These are phyloP conservation scores for Setaria italica DNA, from an alignment of 202 grass and related monocot genomes.

Conservation along the genomic window DNA sequence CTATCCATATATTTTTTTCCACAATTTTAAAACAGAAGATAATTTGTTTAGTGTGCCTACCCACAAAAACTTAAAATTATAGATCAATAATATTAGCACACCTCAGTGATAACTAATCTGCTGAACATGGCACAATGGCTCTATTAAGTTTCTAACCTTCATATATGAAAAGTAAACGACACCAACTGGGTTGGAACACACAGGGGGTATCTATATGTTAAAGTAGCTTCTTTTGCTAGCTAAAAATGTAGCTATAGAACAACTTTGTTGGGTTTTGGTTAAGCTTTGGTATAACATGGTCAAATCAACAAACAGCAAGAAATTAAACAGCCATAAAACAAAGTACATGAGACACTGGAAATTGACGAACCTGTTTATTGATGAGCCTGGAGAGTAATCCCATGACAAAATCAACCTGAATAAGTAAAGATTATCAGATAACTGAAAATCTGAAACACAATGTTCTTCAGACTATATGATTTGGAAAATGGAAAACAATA, in stretches of 20 bases:
- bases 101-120: slow-evolving; percentile 1
- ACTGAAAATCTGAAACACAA: slow-evolving; percentile 39
- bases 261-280: slow-evolving; percentile 17
- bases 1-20: background rate
- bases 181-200: slow-evolving; percentile 9
- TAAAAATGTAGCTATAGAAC: slow-evolving; percentile 27
- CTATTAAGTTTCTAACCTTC: slow-evolving; percentile 17
- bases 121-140: background rate
- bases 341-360: background rate
- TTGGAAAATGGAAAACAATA: background rate
- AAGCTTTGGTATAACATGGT: background rate
- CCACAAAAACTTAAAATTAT: slow-evolving; percentile 35
- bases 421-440: slow-evolving; percentile 49
- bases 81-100: slow-evolving; percentile 5
- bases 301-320: slow-evolving; percentile 18
- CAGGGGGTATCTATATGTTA: background rate
- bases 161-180: slow-evolving; percentile 10
- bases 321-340: slow-evolving; percentile 25
- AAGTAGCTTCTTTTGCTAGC: slow-evolving; percentile 14
- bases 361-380: slow-evolving; percentile 72
- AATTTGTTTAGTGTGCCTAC: slow-evolving; percentile 34
- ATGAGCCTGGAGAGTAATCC: slow-evolving; percentile 89
- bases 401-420: slow-evolving; percentile 99
- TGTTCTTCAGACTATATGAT: slow-evolving; percentile 20
- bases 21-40: slow-evolving; percentile 25